Evolutionary conservation across 345 rosid genomes (phyloP).

Genomic region (Salix koriyanagi): DNA sequence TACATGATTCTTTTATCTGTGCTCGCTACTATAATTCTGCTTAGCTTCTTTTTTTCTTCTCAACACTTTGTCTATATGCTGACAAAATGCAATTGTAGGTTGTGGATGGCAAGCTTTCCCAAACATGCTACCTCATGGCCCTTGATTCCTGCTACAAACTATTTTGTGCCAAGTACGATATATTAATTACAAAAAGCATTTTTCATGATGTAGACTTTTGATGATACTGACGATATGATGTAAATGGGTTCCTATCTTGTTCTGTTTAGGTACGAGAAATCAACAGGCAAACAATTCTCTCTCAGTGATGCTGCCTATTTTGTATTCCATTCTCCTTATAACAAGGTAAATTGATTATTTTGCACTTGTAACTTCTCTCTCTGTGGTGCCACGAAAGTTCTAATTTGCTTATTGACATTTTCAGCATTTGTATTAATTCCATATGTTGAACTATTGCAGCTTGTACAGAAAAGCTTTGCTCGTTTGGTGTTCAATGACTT

Average conservation of each 20-base stretch:
- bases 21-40: neutral
- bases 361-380: neutral
- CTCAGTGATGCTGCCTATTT: constrained; percentile 69
- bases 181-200: neutral
- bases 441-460: constrained; percentile 50
- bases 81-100: constrained; percentile 48
- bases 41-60: neutral
- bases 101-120: constrained; percentile 98
- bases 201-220: constrained; percentile 1
- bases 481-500: constrained; percentile 83
- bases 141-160: constrained; percentile 85
- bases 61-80: neutral
- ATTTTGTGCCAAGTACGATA: constrained; percentile 73
- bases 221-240: neutral
- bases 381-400: neutral
- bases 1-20: neutral
- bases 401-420: neutral
- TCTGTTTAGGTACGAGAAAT: constrained; percentile 68
- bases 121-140: constrained; percentile 98
- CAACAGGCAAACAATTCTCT: constrained; percentile 78
- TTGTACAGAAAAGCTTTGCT: constrained; percentile 98
- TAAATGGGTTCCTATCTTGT: constrained; percentile 6
- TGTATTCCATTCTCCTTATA: constrained; percentile 97
- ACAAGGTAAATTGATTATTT: constrained; percentile 54
- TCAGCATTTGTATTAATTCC: neutral